A percentile compares a stretch with the other conserved stretches of the same genome.
Conservation (phyloP, 768 basidiomycete genomes). For the Hygrocybe punicea region DNA sequence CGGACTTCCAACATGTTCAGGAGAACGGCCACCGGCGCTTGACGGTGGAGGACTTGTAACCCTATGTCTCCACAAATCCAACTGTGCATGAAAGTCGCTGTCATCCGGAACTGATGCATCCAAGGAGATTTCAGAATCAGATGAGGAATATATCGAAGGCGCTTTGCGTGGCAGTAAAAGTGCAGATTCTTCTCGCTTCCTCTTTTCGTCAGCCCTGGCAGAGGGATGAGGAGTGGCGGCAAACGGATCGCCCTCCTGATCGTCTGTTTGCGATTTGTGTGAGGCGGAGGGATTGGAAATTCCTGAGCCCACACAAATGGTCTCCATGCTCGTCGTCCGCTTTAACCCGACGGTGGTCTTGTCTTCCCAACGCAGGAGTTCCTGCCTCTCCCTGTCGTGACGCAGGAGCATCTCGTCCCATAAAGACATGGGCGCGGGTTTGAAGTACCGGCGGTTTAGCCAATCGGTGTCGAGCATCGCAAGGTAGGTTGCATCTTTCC, state of each 20-base stretch:
- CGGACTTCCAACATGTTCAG: background rate
- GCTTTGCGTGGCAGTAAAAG: background rate
- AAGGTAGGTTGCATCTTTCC: conserved; percentile 60
- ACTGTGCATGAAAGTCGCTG: background rate
- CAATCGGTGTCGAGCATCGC: conserved; percentile 64
- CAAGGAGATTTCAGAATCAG: background rate
- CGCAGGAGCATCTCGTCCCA: conserved; percentile 65
- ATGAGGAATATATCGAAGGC: background rate
- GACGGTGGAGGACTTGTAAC: background rate
- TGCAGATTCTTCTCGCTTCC: background rate
- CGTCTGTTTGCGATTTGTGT: background rate
- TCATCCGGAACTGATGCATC: background rate
- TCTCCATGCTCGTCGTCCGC: conserved; percentile 43
- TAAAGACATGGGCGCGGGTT: conserved; percentile 37
- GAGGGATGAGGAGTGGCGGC: too few species aligned
- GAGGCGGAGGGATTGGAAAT: background rate
- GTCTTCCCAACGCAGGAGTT: conserved; percentile 52
- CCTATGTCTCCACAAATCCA: background rate
- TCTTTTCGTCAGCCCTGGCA: background rate
- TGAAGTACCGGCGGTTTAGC: conserved; percentile 35
- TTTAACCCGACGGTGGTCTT: conserved; percentile 20
- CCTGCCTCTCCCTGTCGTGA: conserved; percentile 56
- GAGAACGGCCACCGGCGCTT: background rate
- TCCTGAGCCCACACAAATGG: conserved; percentile 24
- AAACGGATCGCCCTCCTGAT: background rate